These are phyloP conservation scores for Fusarium verrucosum DNA, from an alignment of 2,329 filamentous ascomycete genomes.

Conservation along the genomic window DNA sequence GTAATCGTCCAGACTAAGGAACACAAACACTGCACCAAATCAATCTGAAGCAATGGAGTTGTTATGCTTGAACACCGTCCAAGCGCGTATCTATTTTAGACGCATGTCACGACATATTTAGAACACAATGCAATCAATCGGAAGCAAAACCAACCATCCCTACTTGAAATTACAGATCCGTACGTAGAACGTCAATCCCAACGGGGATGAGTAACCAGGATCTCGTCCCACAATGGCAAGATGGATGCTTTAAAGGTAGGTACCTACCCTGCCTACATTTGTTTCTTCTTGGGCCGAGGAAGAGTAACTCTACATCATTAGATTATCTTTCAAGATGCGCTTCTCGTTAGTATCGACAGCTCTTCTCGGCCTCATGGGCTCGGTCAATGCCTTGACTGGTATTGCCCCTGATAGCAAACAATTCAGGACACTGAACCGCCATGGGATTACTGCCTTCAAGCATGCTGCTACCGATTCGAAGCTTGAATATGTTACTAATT, in stretches of 20 bases:
- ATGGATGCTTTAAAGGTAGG: conserved; percentile 9
- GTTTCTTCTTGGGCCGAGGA: not conserved
- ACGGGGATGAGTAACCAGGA: conserved; percentile 27
- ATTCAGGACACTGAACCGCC: conserved; percentile 27
- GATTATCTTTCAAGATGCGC: conserved; percentile 33
- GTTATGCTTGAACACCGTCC: conserved; percentile 5
- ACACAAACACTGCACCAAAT: conserved; percentile 18
- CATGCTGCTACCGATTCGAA: conserved; percentile 33
- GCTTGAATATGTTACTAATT: conserved; percentile 42
- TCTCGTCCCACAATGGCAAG: conserved; percentile 25
- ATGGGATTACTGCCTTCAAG: conserved; percentile 27
- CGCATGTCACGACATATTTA: conserved; percentile 2
- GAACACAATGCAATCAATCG: conserved; percentile 18
- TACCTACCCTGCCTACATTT: not conserved
- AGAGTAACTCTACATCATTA: not conserved
- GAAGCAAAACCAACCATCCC: conserved; percentile 26
- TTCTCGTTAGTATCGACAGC: conserved; percentile 29
- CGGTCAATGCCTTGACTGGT: conserved; percentile 30
- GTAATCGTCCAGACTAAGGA: not conserved
- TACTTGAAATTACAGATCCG: too few relatives aligned
- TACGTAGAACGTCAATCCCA: conserved; percentile 14
- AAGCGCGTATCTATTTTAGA: conserved; percentile 14
- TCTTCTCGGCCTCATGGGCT: conserved; percentile 29
- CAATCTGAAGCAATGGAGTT: conserved; percentile 23
- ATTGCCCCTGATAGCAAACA: conserved; percentile 28